These are phyloP conservation scores for Stipa capillata DNA, from an alignment of 176 grass and related monocot species.

Conservation along the genomic window DNA sequence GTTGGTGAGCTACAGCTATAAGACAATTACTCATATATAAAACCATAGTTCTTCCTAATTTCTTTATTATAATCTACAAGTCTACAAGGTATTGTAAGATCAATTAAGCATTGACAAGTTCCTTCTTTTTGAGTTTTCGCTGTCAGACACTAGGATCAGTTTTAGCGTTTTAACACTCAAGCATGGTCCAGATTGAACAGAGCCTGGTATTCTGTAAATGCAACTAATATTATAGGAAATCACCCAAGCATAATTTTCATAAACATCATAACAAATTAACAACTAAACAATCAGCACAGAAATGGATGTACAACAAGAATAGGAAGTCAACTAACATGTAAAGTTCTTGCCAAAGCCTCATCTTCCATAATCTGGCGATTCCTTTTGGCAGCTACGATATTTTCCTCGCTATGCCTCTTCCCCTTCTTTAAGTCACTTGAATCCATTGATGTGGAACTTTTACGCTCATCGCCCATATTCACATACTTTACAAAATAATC, in stretches of 20 bases:
- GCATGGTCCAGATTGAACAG: not conserved
- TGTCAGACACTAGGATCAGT: not conserved
- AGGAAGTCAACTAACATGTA: constrained; percentile 32
- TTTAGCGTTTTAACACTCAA: not conserved
- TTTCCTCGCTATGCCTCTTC: constrained; percentile 54
- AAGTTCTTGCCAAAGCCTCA: constrained; percentile 59
- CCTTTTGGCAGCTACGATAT: constrained; percentile 35
- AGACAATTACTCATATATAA: not conserved
- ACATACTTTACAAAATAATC: constrained; percentile 56
- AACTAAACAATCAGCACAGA: not conserved
- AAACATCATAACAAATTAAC: not conserved
- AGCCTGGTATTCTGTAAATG: not conserved
- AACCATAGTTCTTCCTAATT: not conserved
- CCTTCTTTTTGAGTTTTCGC: not conserved
- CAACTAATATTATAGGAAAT: not conserved
- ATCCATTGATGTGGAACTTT: constrained; percentile 2
- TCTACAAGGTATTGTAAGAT: not conserved
- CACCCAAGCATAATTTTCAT: not conserved
- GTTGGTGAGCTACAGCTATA: not conserved
- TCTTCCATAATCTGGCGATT: constrained; percentile 55
- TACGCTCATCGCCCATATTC: constrained; percentile 24
- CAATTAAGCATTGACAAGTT: not conserved
- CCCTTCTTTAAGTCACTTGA: constrained; percentile 39
- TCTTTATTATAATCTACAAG: not conserved
- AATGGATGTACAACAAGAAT: not conserved